These are phyloP conservation scores for Paragyromitra xinjiangensis DNA, from an alignment of 495 filamentous ascomycete genomes.

Conservation along the genomic window DNA sequence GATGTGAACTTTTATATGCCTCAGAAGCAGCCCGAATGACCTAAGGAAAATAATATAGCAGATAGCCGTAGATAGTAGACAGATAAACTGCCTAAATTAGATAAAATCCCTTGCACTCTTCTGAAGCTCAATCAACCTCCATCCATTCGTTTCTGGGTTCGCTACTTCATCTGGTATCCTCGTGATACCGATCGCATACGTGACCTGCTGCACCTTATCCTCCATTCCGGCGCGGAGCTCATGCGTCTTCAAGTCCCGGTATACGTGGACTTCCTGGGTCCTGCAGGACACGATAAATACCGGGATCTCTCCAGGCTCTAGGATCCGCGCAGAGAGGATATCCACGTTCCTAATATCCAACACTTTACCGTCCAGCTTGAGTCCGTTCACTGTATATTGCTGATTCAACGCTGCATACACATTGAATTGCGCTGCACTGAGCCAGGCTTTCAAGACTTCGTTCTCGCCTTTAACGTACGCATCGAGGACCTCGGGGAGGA, in stretches of 20 bases:
- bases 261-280: conserved; percentile 98
- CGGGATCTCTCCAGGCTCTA: conserved; percentile 96
- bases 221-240: conserved; percentile 98
- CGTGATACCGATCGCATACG: conserved; percentile 96
- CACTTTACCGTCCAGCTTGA: conserved; percentile 93
- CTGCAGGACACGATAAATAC: conserved; percentile 96
- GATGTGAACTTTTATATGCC: conserved; percentile 11
- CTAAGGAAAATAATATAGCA: conserved; percentile 13
- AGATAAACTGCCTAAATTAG: conserved; percentile 60
- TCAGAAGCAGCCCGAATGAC: conserved; percentile 14
- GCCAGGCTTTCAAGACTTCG: conserved; percentile 90
- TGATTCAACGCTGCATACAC: conserved; percentile 94
- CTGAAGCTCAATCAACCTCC: conserved; percentile 97
- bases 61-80: neutral
- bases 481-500: conserved; percentile 94
- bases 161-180: conserved; percentile 91
- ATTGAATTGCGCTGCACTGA: conserved; percentile 90
- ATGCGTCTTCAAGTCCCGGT: conserved; percentile 85
- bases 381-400: conserved; percentile 90
- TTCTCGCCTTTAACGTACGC: conserved; percentile 97
- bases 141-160: conserved; percentile 95
- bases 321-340: conserved; percentile 82
- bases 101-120: conserved; percentile 97
- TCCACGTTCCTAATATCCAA: conserved; percentile 95
- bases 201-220: conserved; percentile 96